Conservation (phyloP, 371 early-diverging fungal genomes). For the Rhizopus sp. region DNA sequence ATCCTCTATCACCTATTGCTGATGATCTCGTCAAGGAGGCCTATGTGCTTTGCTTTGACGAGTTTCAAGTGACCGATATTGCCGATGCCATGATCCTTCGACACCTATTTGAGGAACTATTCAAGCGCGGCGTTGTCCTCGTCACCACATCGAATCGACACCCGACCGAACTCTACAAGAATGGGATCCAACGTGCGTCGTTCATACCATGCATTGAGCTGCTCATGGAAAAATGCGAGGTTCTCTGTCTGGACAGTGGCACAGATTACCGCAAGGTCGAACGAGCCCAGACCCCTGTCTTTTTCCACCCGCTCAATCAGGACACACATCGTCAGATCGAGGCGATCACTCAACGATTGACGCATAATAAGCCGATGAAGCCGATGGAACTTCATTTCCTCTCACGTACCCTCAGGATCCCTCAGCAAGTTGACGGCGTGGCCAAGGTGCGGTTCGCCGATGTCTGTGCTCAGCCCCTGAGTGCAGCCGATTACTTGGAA, state of each 20-base stretch:
- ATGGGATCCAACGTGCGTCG: constrained; percentile 90
- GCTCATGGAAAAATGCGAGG: constrained; percentile 76
- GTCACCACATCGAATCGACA: constrained; percentile 94
- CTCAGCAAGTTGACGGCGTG: constrained; percentile 64
- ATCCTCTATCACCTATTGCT: constrained; percentile 84
- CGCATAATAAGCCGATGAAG: constrained; percentile 30
- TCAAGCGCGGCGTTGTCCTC: constrained; percentile 85
- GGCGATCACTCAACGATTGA: constrained; percentile 32
- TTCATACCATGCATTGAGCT: constrained; percentile 92
- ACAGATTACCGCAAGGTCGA: constrained; percentile 83
- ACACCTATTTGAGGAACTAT: constrained; percentile 79
- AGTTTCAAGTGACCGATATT: constrained; percentile 96
- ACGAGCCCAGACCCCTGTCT: constrained; percentile 58
- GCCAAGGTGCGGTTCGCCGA: constrained; percentile 80
- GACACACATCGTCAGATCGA: constrained; percentile 51
- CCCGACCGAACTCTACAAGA: constrained; percentile 92
- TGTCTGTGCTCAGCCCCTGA: constrained; percentile 81
- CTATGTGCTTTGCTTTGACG: constrained; percentile 93
- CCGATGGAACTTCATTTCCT: constrained; percentile 66
- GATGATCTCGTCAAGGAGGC: constrained; percentile 78
- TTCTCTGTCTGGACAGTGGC: constrained; percentile 84
- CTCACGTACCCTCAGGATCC: constrained; percentile 70
- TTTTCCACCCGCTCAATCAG: constrained; percentile 61
- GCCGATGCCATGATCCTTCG: constrained; percentile 96
- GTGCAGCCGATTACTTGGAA: constrained; percentile 91